These are phyloP conservation scores for Saccharomycopsis lassenensis DNA, from an alignment of 805 yeast species.

Conservation along the genomic window DNA sequence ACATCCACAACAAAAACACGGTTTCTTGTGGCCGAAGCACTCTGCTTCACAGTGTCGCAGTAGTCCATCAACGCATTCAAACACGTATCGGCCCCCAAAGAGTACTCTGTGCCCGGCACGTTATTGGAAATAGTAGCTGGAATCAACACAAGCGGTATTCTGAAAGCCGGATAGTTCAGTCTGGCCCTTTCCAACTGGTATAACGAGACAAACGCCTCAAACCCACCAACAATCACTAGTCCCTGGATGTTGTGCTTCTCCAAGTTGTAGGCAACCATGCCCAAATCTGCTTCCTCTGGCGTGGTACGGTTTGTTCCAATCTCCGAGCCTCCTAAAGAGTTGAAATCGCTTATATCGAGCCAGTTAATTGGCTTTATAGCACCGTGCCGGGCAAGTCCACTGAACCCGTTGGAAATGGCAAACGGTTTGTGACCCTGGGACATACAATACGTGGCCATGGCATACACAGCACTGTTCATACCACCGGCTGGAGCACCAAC, in stretches of 20 bases:
- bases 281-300: slow-evolving; percentile 56
- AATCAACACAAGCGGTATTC: slow-evolving; percentile 86
- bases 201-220: slow-evolving; percentile 87
- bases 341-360: slow-evolving; percentile 68
- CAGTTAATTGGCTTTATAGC: slow-evolving; percentile 48
- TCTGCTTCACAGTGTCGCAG: slow-evolving; percentile 91
- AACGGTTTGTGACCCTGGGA: slow-evolving; percentile 64
- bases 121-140: slow-evolving; percentile 97
- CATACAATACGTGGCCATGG: slow-evolving; percentile 64
- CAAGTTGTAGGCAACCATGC: slow-evolving; percentile 70
- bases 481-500: slow-evolving; percentile 80
- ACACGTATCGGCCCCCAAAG: slow-evolving; percentile 93
- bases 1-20: slow-evolving; percentile 95
- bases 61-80: slow-evolving; percentile 80
- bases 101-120: slow-evolving; percentile 98
- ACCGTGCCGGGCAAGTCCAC: slow-evolving; percentile 57
- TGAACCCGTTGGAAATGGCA: slow-evolving; percentile 66
- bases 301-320: slow-evolving; percentile 69
- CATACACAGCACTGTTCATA: slow-evolving; percentile 65
- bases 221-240: slow-evolving; percentile 86
- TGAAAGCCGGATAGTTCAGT: slow-evolving; percentile 72
- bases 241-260: slow-evolving; percentile 86
- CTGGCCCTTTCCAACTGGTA: slow-evolving; percentile 75
- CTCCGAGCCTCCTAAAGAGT: slow-evolving; percentile 67
- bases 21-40: slow-evolving; percentile 89